A percentile compares a stretch with the other conserved stretches of the same genome.
Evolutionary conservation across 768 basidiomycete genomes (phyloP).

Genomic region (Termitomyces sp.): DNA sequence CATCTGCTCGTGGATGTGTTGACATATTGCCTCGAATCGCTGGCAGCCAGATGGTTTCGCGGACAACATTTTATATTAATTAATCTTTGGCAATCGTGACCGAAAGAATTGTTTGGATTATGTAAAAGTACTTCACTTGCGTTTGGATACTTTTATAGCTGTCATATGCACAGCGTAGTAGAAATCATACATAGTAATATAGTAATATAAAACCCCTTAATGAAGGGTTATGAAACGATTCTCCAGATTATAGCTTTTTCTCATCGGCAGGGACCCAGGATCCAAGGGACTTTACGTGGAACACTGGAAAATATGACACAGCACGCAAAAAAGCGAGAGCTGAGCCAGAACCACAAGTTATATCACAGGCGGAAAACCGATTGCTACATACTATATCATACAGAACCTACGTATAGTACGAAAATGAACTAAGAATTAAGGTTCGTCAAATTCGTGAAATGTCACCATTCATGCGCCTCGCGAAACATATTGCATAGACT

Average conservation of each 20-base stretch:
- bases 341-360: neutral
- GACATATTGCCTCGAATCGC: conserved; percentile 4
- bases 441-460: neutral
- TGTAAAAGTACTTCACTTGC: neutral
- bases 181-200: too few species aligned
- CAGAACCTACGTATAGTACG: neutral
- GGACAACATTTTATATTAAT: neutral
- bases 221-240: neutral
- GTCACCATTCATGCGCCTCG: conserved; percentile 36
- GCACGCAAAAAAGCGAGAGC: neutral
- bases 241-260: neutral
- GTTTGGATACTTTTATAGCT: too few species aligned
- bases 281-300: neutral
- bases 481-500: conserved; percentile 49
- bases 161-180: too few species aligned
- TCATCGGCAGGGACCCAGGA: neutral
- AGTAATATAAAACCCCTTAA: neutral
- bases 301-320: neutral
- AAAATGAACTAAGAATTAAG: neutral
- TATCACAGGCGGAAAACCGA: neutral
- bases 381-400: neutral
- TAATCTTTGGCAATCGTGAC: neutral
- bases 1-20: conserved; percentile 9
- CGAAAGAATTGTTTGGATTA: neutral
- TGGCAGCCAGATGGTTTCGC: neutral